Conservation (phyloP, 768 basidiomycete species). For the Suillus placidus region DNA sequence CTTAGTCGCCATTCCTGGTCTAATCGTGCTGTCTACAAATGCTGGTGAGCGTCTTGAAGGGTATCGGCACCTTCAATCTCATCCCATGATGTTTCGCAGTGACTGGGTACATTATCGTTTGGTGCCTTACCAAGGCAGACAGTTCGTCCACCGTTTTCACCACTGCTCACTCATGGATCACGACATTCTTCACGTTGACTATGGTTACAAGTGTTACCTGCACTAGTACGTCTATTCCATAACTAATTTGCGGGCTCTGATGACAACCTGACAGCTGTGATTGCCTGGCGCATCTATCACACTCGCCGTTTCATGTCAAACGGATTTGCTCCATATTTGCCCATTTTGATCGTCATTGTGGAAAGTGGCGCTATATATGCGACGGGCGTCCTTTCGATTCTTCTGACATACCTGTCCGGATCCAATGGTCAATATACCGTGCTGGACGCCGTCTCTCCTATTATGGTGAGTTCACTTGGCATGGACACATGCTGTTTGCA, state of each 20-base stretch:
- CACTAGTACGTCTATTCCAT: neutral
- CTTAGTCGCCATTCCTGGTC: neutral
- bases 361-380: constrained; percentile 13
- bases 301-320: constrained; percentile 1
- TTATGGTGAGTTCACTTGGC: constrained; percentile 1
- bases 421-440: constrained; percentile 10
- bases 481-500: neutral
- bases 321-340: neutral
- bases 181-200: neutral
- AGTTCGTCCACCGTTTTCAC: neutral
- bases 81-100: neutral
- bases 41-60: neutral
- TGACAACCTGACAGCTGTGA: neutral
- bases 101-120: neutral
- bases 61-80: neutral
- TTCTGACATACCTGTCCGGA: constrained; percentile 3
- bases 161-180: neutral
- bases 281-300: constrained; percentile 12
- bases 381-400: constrained; percentile 2
- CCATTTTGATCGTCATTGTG: constrained; percentile 10
- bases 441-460: neutral
- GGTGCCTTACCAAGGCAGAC: neutral
- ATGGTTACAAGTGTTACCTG: neutral
- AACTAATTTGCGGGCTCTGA: neutral
- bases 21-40: neutral